Evolutionary conservation across 176 grass and related monocot species (phyloP), one percentile per base, ranked within the genome.

Genomic region (Phyllostachys edulis): DNA sequence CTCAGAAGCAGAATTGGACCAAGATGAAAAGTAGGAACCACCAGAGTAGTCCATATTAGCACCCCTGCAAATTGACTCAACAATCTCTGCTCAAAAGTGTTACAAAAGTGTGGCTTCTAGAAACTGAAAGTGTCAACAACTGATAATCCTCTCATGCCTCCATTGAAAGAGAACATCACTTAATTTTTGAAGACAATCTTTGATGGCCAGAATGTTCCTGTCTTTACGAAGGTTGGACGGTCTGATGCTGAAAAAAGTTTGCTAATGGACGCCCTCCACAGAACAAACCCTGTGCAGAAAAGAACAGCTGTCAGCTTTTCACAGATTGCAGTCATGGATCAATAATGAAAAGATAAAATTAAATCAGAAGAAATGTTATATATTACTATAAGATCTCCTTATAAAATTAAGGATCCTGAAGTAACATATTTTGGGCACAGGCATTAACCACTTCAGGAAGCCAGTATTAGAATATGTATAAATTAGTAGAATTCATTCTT

Each of bases 21-120:
- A 90, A 36, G 88, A 36, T 63, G 82, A 70, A 72, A 90, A 78
- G 68, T 83, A 90, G 69, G 89, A 90, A 80, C 68, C 75, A 67
- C 26, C 23, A 38, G 74, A n/a, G 68, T 84, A 74, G 41, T 90
- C 80, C 89, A 90, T 90, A 29, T 68, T 44, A 79, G 61, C 42
- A 79, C 67, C 40, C 34, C 54, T 64, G 67, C 8, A 67, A 75
- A 63, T 52, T 18, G 3, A n/a, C 11, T 55, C 36, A 24, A 18
- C 27, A 86, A 67, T 20, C 75, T 84, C 60, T 83, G 69, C 42
- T 64, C 40, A 67, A 67, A 79, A 79, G 13, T 44, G 38, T 74
- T 79, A 38, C 9, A 6, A 36, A 72, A 71, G 54, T 40, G 14
- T 36, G 67, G 59, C 73, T 83, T 79, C 61, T 84, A 84, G 60